Evolutionary conservation across 805 yeast species (phyloP).

Genomic region (Schwanniomyces pseudopolymorphus): DNA sequence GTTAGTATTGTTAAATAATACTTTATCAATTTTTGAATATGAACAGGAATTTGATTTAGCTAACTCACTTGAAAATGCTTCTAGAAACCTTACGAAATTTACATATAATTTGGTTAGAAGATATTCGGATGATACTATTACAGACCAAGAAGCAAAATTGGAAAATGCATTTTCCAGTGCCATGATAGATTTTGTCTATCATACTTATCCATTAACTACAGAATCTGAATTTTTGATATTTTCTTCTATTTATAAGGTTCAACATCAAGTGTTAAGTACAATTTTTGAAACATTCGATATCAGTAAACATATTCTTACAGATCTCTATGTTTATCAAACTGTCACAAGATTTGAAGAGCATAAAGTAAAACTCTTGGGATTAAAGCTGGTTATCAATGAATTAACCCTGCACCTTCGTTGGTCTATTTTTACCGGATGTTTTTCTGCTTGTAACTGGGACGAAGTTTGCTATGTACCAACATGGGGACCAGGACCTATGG

Average conservation of each 20-base stretch:
- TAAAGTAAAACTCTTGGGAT: background rate
- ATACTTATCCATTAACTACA: constrained; percentile 35
- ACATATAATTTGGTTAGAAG: constrained; percentile 48
- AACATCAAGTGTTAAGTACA: constrained; percentile 30
- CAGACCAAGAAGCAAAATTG: constrained; percentile 11
- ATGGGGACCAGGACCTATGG: constrained; percentile 49
- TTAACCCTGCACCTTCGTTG: constrained; percentile 20
- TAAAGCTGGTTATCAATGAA: background rate
- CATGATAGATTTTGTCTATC: constrained; percentile 48
- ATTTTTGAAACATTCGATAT: constrained; percentile 36
- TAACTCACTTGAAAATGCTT: constrained; percentile 23
- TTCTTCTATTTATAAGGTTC: constrained; percentile 46
- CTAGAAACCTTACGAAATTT: constrained; percentile 36
- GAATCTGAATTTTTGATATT: constrained; percentile 48
- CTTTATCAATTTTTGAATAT: constrained; percentile 19
- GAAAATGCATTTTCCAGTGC: constrained; percentile 33
- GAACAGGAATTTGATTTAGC: background rate
- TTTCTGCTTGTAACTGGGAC: constrained; percentile 40
- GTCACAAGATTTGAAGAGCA: constrained; percentile 16
- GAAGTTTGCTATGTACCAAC: constrained; percentile 58
- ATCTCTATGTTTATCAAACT: constrained; percentile 11
- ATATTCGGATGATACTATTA: constrained; percentile 26
- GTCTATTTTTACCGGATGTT: constrained; percentile 44
- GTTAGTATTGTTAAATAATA: constrained; percentile 39
- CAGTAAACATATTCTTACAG: constrained; percentile 22